These are phyloP conservation scores for Nakazawaea laoshanensis DNA, from an alignment of 805 yeast species.

Conservation along the genomic window DNA sequence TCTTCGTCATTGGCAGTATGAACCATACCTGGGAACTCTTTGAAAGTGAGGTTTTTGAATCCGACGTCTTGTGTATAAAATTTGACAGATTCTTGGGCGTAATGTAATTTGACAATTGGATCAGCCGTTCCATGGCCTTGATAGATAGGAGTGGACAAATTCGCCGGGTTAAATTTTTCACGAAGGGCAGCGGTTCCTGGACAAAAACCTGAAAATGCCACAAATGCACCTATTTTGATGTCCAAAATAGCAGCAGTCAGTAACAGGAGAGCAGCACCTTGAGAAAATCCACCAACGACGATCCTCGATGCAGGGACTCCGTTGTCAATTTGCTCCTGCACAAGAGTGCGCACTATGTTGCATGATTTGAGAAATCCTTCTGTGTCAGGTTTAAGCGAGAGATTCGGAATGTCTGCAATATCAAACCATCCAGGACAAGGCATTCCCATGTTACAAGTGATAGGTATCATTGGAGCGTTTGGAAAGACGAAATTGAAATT, in stretches of 20 bases:
- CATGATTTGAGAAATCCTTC: constrained; percentile 46
- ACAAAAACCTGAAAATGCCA: constrained; percentile 72
- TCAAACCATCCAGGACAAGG: constrained; percentile 87
- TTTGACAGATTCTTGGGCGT: constrained; percentile 31
- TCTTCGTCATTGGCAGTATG: constrained; percentile 70
- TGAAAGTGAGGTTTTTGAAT: constrained; percentile 35
- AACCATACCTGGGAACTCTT: constrained; percentile 51
- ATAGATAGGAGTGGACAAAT: constrained; percentile 66
- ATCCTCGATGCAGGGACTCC: constrained; percentile 59
- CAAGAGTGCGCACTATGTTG: constrained; percentile 32
- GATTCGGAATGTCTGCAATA: constrained; percentile 38
- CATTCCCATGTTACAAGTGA: constrained; percentile 60
- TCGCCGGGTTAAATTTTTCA: constrained; percentile 24
- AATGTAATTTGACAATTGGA: constrained; percentile 43
- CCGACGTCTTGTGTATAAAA: constrained; percentile 40
- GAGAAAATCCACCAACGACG: constrained; percentile 92
- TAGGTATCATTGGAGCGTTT: constrained; percentile 70
- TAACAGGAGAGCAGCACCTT: constrained; percentile 79
- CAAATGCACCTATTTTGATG: constrained; percentile 66
- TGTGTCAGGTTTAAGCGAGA: constrained; percentile 35
- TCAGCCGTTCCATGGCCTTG: constrained; percentile 86
- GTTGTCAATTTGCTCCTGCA: constrained; percentile 42
- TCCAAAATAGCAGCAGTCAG: constrained; percentile 49
- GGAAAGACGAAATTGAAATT: constrained; percentile 79
- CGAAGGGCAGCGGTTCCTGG: constrained; percentile 25